phyloP scores from a whole-genome alignment of 1,139 yeast genomes.

The Scheffersomyces quercinus region DNA sequence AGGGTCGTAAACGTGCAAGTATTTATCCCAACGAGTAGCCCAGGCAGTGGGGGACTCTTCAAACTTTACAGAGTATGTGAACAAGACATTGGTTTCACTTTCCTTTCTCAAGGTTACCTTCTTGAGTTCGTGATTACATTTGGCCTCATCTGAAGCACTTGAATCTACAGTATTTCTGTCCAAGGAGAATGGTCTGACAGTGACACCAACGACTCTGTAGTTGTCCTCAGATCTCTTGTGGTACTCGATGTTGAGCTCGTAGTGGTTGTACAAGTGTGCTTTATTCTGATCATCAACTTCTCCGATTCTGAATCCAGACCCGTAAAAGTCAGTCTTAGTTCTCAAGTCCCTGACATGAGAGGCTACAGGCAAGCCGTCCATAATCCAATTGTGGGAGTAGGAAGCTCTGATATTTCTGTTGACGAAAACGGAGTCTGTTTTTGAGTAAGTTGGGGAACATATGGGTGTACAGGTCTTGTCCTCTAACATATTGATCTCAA shows the following conservation, averaged over 20 bases:
- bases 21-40: constrained; percentile 99
- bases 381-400: constrained; percentile 86
- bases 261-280: constrained; percentile 76
- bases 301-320: constrained; percentile 84
- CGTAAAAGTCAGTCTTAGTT: constrained; percentile 64
- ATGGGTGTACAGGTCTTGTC: constrained; percentile 63
- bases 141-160: constrained; percentile 27
- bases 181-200: constrained; percentile 69
- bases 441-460: constrained; percentile 62
- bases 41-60: constrained; percentile 71
- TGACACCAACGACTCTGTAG: constrained; percentile 88
- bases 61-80: constrained; percentile 57
- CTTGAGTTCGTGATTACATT: constrained; percentile 35
- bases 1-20: constrained; percentile 87
- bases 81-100: constrained; percentile 32
- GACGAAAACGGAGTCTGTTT: constrained; percentile 70
- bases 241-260: constrained; percentile 74
- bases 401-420: constrained; percentile 78
- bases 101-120: constrained; percentile 32
- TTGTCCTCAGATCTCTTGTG: constrained; percentile 70
- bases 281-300: constrained; percentile 45
- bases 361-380: constrained; percentile 95
- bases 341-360: constrained; percentile 53
- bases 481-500: constrained; percentile 74
- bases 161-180: constrained; percentile 36